Evolutionary conservation across 495 filamentous ascomycete species (phyloP), one percentile per base, ranked within the genome.

Genomic region (Lophium mytilinum): DNA sequence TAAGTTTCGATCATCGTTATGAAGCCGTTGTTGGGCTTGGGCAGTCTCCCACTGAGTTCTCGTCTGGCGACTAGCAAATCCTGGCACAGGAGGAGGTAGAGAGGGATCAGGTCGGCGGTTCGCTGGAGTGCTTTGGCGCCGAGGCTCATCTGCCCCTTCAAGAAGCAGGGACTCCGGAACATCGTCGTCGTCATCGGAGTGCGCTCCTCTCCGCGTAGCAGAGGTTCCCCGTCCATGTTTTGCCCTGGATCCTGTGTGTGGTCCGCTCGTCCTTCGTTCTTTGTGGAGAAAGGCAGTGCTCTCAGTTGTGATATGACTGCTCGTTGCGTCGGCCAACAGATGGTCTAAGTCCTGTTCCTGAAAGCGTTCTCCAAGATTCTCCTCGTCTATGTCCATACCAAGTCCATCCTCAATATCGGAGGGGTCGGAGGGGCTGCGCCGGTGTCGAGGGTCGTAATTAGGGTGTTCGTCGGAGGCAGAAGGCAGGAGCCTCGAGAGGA

Each of bases 111-210:
- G 17, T 12, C 43, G 42, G 19, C 18, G 46, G 14, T 45, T 49
- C 10, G 53, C 48, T 35, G 46, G 30, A 14, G n/a, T 43, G 15
- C 37, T 12, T 30, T 51, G 21, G 10, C 47, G 49, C 5, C 53
- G 33, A 18, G 55, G 34, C 15, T 55, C 50, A 21, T 53, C 54
- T 18, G 45, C 15, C 34, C 68, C 74, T 69, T 96, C 93, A 21
- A 97, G 81, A 30, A 97, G 71, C 49, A 98, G 76, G 12, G 92
- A 96, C 35, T 82, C 81, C 3, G 93, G 93, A 1, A 98, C 93
- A 61, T 97, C 93, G 51, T 95, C 91, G 66, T 95, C 88, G 15
- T 79, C 80, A 33, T 67, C 60, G 30, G 42, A n/a, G 35, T 49
- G 55, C 12, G 43, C 46, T 21, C 17, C 40, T 39, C 37, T 41